A percentile compares a stretch with the other conserved stretches of the same genome.
Evolutionary conservation across 2,329 filamentous ascomycete genomes (phyloP).

Genomic region (Ambrosiella xylebori): DNA sequence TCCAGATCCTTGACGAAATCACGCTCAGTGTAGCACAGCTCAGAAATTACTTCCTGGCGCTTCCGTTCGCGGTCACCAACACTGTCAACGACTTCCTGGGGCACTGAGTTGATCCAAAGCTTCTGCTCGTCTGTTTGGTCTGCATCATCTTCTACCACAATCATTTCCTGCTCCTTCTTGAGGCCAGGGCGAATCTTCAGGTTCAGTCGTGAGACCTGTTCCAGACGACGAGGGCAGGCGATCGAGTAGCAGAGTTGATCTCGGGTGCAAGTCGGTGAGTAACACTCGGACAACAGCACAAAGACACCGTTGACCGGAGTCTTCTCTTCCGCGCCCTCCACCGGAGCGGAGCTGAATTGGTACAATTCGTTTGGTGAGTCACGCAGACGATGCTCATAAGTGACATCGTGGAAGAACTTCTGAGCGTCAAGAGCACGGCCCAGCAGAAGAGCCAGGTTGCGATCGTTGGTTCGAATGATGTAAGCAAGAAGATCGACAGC

Average conservation of each 20-base stretch:
- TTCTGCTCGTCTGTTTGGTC: slow-evolving; percentile 91
- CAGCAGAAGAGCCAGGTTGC: slow-evolving; percentile 79
- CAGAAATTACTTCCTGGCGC: slow-evolving; percentile 92
- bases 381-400: slow-evolving; percentile 86
- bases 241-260: slow-evolving; percentile 97
- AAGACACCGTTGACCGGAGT: slow-evolving; percentile 80
- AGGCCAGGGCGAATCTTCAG: slow-evolving; percentile 82
- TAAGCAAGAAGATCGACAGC: slow-evolving; percentile 90
- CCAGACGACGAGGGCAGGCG: slow-evolving; percentile 78
- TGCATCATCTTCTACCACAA: slow-evolving; percentile 57
- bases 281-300: slow-evolving; percentile 88
- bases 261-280: slow-evolving; percentile 89
- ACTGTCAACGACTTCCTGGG: slow-evolving; percentile 82
- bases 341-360: slow-evolving; percentile 71
- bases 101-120: slow-evolving; percentile 97
- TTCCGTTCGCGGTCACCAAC: slow-evolving; percentile 89
- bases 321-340: slow-evolving; percentile 60
- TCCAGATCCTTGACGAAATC: slow-evolving; percentile 99
- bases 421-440: slow-evolving; percentile 89
- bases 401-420: slow-evolving; percentile 98
- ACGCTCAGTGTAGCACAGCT: slow-evolving; percentile 95
- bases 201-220: slow-evolving; percentile 88
- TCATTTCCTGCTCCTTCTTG: slow-evolving; percentile 41
- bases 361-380: slow-evolving; percentile 93
- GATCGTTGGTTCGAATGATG: slow-evolving; percentile 92